phyloP scores from a whole-genome alignment of 495 filamentous ascomycete species.

The Daldinia caldariorum region DNA sequence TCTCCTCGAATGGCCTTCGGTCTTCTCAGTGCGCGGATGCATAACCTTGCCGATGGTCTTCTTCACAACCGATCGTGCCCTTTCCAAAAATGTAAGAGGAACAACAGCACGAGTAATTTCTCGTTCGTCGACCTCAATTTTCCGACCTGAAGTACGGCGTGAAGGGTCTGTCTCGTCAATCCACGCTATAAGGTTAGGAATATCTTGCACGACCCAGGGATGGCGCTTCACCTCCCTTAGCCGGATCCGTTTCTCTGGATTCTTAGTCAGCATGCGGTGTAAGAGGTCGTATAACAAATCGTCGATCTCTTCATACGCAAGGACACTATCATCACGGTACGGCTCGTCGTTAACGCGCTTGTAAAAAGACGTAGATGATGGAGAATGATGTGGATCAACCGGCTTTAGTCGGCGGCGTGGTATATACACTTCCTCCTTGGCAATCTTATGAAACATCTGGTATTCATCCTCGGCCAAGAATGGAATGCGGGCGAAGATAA shows the following conservation, averaged over 20 bases:
- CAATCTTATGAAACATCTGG: conserved; percentile 88
- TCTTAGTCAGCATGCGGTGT: conserved; percentile 82
- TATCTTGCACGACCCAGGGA: conserved; percentile 88
- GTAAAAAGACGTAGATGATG: conserved; percentile 60
- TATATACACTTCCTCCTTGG: conserved; percentile 89
- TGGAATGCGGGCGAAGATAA: conserved; percentile 91
- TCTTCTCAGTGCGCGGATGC: conserved; percentile 65
- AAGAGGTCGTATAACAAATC: conserved; percentile 84
- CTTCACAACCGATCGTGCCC: conserved; percentile 73
- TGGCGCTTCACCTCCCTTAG: conserved; percentile 95
- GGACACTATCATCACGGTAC: conserved; percentile 70
- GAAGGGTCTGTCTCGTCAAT: conserved; percentile 93
- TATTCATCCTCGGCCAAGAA: conserved; percentile 93
- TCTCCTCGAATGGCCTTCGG: conserved; percentile 61
- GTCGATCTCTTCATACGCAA: conserved; percentile 87
- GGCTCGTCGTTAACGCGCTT: conserved; percentile 61
- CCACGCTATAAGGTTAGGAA: conserved; percentile 80
- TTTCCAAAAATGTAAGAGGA: conserved; percentile 84
- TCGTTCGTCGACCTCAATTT: conserved; percentile 89
- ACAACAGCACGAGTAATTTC: conserved; percentile 92
- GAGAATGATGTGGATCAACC: conserved; percentile 68
- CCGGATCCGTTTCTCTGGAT: conserved; percentile 86
- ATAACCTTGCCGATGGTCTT: conserved; percentile 70
- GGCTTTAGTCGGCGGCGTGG: conserved; percentile 81
- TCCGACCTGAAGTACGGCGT: conserved; percentile 80